Percentiles rank a stretch among this genome's conserved stretches.
Evolutionary conservation across 1,139 yeast genomes (phyloP).

Genomic region (Lodderomyces parapsilosis): DNA sequence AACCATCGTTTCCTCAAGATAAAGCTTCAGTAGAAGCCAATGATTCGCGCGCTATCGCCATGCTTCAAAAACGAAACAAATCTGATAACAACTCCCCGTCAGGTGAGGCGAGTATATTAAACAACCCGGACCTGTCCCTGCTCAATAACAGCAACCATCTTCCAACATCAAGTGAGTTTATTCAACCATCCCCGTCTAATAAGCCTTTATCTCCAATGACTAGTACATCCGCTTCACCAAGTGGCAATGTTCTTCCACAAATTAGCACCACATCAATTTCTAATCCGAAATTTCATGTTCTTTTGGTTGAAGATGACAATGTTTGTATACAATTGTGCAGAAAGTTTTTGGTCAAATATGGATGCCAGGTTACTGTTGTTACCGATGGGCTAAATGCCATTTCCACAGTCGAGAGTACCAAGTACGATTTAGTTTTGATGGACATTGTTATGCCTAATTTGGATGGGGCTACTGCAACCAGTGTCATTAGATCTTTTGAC

Average conservation of each 20-base stretch:
- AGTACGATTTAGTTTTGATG: slow-evolving; percentile 84
- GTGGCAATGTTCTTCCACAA: slow-evolving; percentile 1
- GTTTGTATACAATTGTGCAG: slow-evolving; percentile 78
- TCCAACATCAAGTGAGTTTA: slow-evolving; percentile 1
- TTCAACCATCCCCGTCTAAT: slow-evolving; percentile 2
- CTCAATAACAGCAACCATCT: neutral
- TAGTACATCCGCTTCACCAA: slow-evolving; percentile 3
- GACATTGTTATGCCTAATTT: slow-evolving; percentile 93
- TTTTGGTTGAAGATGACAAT: slow-evolving; percentile 83
- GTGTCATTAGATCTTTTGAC: slow-evolving; percentile 80
- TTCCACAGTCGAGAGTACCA: slow-evolving; percentile 68
- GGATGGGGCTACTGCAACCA: slow-evolving; percentile 92
- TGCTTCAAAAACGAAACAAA: neutral
- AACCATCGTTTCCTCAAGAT: neutral
- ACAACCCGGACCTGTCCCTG: neutral
- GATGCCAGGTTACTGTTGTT: slow-evolving; percentile 90
- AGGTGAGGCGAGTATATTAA: neutral
- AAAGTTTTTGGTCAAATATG: slow-evolving; percentile 79
- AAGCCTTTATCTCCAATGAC: slow-evolving; percentile 5
- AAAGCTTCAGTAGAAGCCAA: neutral
- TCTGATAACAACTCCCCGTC: slow-evolving; percentile 3
- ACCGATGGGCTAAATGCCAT: slow-evolving; percentile 92
- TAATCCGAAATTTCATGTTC: slow-evolving; percentile 60
- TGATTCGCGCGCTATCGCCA: neutral
- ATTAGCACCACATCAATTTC: slow-evolving; percentile 29